Evolutionary conservation across 306 rosid species (phyloP), one percentile per base, ranked within the genome.

Genomic region (Begonia loranthoides): DNA sequence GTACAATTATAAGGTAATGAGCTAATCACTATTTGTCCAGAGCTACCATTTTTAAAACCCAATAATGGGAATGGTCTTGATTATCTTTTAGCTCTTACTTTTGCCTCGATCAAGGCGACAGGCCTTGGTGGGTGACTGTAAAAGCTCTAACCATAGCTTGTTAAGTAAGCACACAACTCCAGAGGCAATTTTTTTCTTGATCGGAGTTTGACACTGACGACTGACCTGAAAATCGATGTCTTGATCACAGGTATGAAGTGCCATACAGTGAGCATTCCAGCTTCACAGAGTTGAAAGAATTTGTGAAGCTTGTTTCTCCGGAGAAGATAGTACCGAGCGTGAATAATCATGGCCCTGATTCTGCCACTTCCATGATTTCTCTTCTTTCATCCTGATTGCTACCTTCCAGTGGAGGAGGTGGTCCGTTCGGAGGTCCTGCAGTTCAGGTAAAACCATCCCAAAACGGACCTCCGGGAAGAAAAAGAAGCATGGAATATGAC

Each of bases 201-300:
- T 28, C 36, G 6, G 9, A 28, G 36, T 28, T 28, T 28, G 36
- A 28, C 36, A 0, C 9, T 28, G 47, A 43, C 47, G 13, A 43
- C n/a, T 43, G 15, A 43, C 47, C 5, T 11, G 47, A 43, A 43
- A 43, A 43, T 43, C 7, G n/a, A 43, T 41, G 45, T 67, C 55
- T 53, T 51, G 5, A 28, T 17, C 44, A 38, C 77, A 85, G 95
- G 78, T 90, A 82, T 41, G 95, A 90, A 64, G 97, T 85, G 70
- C 94, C 95, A 8, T 90, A 90, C 70, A 85, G 94, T 21, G 97
- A 90, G 74, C 95, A 90, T 60, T 58, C 76, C 80, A 90, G 95
- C 87, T 85, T 85, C 63, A 68, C 92, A 57, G 95, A 90, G 56
- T 85, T 90, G 22, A 74, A 50, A 62, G 85, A 90, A 49, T 85